A percentile compares a stretch with the other conserved stretches of the same genome.
Evolutionary conservation across 805 yeast species (phyloP).

Genomic region (Starmerella floricola): DNA sequence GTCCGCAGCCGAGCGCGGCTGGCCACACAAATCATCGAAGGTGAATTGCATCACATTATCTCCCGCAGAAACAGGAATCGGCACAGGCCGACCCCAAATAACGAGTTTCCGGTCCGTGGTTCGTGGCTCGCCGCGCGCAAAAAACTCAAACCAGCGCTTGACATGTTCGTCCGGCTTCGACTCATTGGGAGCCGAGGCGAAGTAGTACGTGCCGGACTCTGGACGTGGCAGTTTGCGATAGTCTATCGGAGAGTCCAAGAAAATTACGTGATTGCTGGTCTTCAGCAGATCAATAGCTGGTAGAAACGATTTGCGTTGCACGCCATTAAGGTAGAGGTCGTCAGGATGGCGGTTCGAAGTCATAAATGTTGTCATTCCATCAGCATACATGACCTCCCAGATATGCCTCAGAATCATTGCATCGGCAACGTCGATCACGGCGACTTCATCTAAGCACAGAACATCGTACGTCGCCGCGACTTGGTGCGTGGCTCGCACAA

Average conservation of each 20-base stretch:
- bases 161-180: slow-evolving; percentile 45
- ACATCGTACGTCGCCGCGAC: slow-evolving; percentile 65
- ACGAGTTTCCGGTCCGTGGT: slow-evolving; percentile 31
- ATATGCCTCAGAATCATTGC: slow-evolving; percentile 87
- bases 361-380: slow-evolving; percentile 80
- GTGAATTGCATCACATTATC: slow-evolving; percentile 81
- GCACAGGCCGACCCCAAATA: slow-evolving; percentile 81
- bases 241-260: slow-evolving; percentile 82
- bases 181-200: slow-evolving; percentile 49
- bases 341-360: slow-evolving; percentile 94
- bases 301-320: slow-evolving; percentile 80
- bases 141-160: slow-evolving; percentile 68
- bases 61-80: slow-evolving; percentile 64
- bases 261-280: slow-evolving; percentile 59
- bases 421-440: slow-evolving; percentile 96
- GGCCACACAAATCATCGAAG: slow-evolving; percentile 75
- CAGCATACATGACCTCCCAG: slow-evolving; percentile 45
- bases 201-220: slow-evolving; percentile 33
- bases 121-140: slow-evolving; percentile 40
- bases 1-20: slow-evolving; percentile 86
- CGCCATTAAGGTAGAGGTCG: slow-evolving; percentile 84
- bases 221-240: slow-evolving; percentile 85
- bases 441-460: slow-evolving; percentile 92
- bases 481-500: slow-evolving; percentile 62
- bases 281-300: slow-evolving; percentile 83